Evolutionary conservation across 257 asterid species (phyloP).

Genomic region (Nicotiana undulata): DNA sequence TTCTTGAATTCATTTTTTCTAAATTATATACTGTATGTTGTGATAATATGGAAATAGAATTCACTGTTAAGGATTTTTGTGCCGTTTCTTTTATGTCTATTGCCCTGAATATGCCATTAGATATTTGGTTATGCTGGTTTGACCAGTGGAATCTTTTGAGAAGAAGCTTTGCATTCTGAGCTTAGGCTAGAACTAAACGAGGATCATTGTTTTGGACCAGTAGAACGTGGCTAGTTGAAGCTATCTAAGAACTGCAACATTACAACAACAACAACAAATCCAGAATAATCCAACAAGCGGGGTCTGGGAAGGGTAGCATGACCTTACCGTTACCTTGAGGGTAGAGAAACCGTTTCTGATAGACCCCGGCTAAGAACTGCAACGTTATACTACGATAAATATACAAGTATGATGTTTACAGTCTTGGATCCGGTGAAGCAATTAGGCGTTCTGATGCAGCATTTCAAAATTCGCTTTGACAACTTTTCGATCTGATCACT

Average conservation of each 20-base stretch:
- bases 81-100: background rate
- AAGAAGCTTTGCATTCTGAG: background rate
- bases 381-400: no score
- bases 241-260: background rate
- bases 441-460: background rate
- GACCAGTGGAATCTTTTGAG: background rate
- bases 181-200: background rate
- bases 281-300: fast-evolving
- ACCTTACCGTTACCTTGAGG: no score
- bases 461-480: background rate
- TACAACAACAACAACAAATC: no score
- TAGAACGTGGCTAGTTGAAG: background rate
- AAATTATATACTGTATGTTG: background rate
- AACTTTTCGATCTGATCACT: no score
- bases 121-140: background rate
- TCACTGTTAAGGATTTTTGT: background rate
- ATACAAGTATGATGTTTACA: no score
- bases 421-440: background rate
- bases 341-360: no score
- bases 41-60: background rate
- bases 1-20: background rate
- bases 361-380: background rate
- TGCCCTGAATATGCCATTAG: background rate
- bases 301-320: no score
- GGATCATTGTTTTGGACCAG: background rate